Conservation (phyloP, 164 flowering plant species). For the Chimonanthus praecox region DNA sequence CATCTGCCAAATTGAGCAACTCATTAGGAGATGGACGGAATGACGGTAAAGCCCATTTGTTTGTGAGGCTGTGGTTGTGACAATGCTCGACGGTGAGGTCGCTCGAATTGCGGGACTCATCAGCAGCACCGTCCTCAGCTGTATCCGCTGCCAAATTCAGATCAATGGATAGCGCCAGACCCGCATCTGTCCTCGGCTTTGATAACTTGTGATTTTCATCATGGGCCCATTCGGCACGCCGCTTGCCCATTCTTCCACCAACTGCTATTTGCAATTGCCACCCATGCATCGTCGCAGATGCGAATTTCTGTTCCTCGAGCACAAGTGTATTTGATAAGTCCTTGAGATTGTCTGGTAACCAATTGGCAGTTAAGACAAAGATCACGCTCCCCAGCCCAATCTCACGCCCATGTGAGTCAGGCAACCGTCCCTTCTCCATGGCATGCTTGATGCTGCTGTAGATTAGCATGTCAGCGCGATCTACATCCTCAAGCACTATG, state of each 20-base stretch:
- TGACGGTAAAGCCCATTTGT: constrained; percentile 5
- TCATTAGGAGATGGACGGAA: constrained; percentile 17
- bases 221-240: constrained; percentile 49
- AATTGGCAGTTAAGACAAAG: constrained; percentile 70
- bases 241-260: constrained; percentile 38
- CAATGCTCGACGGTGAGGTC: constrained; percentile 74
- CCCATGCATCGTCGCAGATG: constrained; percentile 26
- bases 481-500: constrained; percentile 70
- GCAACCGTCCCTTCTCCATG: constrained; percentile 70
- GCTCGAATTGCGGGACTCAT: constrained; percentile 72
- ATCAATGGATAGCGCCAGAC: constrained; percentile 45
- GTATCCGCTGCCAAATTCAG: constrained; percentile 56
- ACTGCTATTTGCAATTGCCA: constrained; percentile 61
- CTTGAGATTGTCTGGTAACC: constrained; percentile 43
- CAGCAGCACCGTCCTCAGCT: constrained; percentile 32
- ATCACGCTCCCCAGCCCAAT: constrained; percentile 67
- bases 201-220: constrained; percentile 37
- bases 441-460: constrained; percentile 75
- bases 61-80: constrained; percentile 32
- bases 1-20: constrained; percentile 48
- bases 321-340: constrained; percentile 13
- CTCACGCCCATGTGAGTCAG: constrained; percentile 93
- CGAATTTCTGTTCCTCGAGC: constrained; percentile 44
- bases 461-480: constrained; percentile 64
- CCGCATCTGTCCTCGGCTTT: constrained; percentile 43